A percentile compares a stretch with the other conserved stretches of the same genome.
phyloP scores from a whole-genome alignment of 495 filamentous ascomycete species.

The Tuber melanosporum region DNA sequence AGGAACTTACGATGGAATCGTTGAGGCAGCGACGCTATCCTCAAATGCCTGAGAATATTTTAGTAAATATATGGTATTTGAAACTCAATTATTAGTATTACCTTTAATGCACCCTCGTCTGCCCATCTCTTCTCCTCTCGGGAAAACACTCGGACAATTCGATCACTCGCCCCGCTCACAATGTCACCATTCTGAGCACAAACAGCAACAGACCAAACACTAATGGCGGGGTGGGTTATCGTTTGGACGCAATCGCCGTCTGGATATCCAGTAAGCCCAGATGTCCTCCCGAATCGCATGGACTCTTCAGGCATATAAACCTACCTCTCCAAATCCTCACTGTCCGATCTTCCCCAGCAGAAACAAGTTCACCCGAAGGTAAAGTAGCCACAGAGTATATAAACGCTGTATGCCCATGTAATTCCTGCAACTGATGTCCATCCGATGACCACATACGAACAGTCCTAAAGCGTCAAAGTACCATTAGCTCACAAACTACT shows the following conservation, averaged over 20 bases:
- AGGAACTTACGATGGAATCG: conserved; percentile 66
- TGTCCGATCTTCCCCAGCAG: conserved; percentile 88
- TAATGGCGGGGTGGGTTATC: conserved; percentile 95
- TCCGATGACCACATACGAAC: conserved; percentile 77
- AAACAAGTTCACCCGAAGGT: conserved; percentile 80
- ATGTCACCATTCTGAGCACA: conserved; percentile 82
- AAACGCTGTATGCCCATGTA: conserved; percentile 88
- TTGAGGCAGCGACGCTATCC: conserved; percentile 68
- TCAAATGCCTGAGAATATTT: conserved; percentile 56
- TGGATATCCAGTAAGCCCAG: conserved; percentile 11
- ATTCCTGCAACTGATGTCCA: conserved; percentile 62
- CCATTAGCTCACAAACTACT: conserved; percentile 17
- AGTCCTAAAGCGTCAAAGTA: conserved; percentile 22
- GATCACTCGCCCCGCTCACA: conserved; percentile 84
- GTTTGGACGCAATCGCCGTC: conserved; percentile 73
- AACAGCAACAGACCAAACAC: conserved; percentile 84
- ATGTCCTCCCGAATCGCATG: neutral
- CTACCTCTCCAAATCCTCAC: conserved; percentile 76
- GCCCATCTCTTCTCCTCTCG: conserved; percentile 66
- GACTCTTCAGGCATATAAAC: neutral
- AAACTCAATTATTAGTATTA: neutral
- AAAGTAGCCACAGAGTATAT: conserved; percentile 78
- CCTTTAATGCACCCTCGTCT: conserved; percentile 48
- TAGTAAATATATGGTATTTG: neutral
- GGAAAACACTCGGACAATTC: conserved; percentile 77